These are phyloP conservation scores for Lablab purpureus DNA, from an alignment of 306 rosid species.

Conservation along the genomic window DNA sequence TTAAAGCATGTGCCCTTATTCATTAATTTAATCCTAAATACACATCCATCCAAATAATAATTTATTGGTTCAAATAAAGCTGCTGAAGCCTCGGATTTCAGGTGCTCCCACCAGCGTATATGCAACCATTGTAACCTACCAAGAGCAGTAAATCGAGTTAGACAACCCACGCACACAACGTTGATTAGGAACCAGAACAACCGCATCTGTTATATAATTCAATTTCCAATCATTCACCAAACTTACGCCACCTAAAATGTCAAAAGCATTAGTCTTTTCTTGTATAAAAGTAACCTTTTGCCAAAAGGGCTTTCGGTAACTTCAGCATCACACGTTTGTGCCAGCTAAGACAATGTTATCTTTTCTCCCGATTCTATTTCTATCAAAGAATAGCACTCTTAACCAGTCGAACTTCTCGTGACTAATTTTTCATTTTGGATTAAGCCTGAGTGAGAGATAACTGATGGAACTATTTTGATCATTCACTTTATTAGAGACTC, in stretches of 20 bases:
- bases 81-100: conserved; percentile 40
- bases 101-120: conserved; percentile 69
- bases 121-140: conserved; percentile 86
- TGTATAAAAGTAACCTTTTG: conserved; percentile 15
- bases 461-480: not conserved
- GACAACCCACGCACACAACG: not conserved
- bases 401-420: not conserved
- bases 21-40: conserved; percentile 32
- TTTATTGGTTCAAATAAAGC: conserved; percentile 13
- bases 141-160: conserved; percentile 25
- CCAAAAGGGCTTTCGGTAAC: not conserved
- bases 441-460: not conserved
- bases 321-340: not conserved
- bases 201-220: conserved; percentile 6
- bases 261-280: not conserved
- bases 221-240: conserved; percentile 25
- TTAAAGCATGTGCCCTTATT: conserved; percentile 30
- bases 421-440: conserved; percentile 2
- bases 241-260: not conserved
- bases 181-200: conserved; percentile 5
- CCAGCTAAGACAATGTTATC: conserved; percentile 10
- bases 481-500: no score
- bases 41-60: conserved; percentile 36
- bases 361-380: conserved; percentile 1
- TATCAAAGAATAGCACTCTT: not conserved